Conservation (phyloP, 345 rosid species). For the Pistacia integerrima region DNA sequence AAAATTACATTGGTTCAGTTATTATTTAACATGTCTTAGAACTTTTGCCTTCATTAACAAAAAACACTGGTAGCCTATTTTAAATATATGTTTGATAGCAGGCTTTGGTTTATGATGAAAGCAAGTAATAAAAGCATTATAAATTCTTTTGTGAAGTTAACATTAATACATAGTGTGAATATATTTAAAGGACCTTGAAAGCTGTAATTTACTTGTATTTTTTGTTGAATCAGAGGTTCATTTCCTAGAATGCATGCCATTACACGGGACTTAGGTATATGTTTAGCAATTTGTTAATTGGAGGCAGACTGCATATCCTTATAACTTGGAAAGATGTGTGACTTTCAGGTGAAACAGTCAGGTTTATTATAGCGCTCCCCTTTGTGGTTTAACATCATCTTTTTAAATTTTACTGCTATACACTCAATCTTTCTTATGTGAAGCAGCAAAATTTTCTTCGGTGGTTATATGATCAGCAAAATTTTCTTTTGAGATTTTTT, state of each 20-base stretch:
- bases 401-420: not conserved
- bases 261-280: not conserved
- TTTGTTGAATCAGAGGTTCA: not conserved
- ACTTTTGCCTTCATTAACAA: not conserved
- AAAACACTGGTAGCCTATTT: not conserved
- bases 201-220: not conserved
- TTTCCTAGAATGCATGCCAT: not conserved
- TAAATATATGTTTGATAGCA: no score
- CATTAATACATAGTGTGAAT: not conserved
- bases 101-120: not conserved
- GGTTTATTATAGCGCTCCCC: not conserved
- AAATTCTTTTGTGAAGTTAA: not conserved
- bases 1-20: not conserved
- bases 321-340: not conserved
- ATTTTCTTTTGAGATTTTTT: not conserved
- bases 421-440: not conserved
- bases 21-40: not conserved
- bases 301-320: not conserved
- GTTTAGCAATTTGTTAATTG: not conserved
- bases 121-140: not conserved
- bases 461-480: no score
- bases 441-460: not conserved
- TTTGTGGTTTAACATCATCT: not conserved
- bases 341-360: not conserved
- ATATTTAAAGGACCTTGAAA: not conserved